Evolutionary conservation across 345 rosid species (phyloP).

Genomic region (Sisymbrium altissimum): DNA sequence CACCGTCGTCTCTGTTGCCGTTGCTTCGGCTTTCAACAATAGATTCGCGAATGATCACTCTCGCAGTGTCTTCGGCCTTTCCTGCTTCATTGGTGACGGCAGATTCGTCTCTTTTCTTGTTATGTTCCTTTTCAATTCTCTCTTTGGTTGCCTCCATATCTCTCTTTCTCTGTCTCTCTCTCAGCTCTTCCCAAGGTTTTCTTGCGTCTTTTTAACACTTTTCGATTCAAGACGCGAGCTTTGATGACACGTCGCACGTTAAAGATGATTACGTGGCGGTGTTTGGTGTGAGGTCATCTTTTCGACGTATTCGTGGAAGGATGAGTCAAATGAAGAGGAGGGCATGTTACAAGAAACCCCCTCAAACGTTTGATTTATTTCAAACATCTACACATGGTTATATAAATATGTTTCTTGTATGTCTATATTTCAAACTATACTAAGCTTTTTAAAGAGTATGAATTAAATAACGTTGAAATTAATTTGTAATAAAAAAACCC

Average conservation of each 20-base stretch:
- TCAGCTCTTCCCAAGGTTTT: too few species aligned
- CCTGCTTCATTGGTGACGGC: background rate
- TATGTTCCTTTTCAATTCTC: constrained; percentile 14
- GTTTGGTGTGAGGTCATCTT: background rate
- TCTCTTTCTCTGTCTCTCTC: background rate
- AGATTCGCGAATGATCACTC: constrained; percentile 6
- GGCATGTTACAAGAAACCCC: background rate
- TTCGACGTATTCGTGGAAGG: background rate
- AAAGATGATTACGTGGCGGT: constrained; percentile 7
- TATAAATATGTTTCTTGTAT: too few species aligned
- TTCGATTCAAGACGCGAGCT: background rate
- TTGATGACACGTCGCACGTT: background rate
- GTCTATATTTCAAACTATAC: too few species aligned
- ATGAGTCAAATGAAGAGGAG: background rate
- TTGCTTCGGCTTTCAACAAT: background rate
- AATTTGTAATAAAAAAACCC: too few species aligned
- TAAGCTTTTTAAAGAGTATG: too few species aligned
- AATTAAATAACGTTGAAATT: too few species aligned
- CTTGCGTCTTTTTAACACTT: background rate
- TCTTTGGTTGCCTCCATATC: constrained; percentile 35
- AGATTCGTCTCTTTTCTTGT: constrained; percentile 2
- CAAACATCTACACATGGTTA: background rate
- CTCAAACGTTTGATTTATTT: background rate
- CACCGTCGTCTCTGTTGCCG: background rate
- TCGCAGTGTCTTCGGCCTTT: constrained; percentile 13